Evolutionary conservation across 768 basidiomycete genomes (phyloP).

Genomic region (Russula earlei): DNA sequence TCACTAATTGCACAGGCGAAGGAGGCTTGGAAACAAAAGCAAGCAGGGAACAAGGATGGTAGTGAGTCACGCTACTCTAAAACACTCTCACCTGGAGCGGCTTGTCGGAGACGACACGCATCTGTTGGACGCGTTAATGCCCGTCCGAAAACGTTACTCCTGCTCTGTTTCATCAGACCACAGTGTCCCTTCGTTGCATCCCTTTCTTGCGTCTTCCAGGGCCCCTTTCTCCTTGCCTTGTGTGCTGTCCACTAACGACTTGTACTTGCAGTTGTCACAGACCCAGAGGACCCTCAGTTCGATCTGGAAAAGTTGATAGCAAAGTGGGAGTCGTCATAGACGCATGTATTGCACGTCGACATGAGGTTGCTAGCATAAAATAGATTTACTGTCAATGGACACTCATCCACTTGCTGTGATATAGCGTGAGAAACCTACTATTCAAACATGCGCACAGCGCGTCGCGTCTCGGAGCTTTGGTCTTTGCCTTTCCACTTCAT

Average conservation of each 20-base stretch:
- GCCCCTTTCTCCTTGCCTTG: not conserved
- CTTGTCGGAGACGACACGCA: not conserved
- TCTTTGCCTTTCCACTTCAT: not conserved
- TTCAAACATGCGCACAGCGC: not conserved
- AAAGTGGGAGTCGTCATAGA: constrained; percentile 60
- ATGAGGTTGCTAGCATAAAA: constrained; percentile 12
- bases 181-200: not conserved
- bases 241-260: not conserved
- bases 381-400: constrained; percentile 10
- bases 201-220: not conserved
- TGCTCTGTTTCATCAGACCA: not conserved
- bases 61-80: constrained; percentile 36
- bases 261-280: constrained; percentile 59
- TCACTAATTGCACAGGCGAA: constrained; percentile 77
- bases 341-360: constrained; percentile 4
- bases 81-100: not conserved
- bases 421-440: constrained; percentile 8
- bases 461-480: constrained; percentile 2
- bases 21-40: constrained; percentile 82
- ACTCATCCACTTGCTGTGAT: not conserved
- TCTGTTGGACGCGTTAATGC: not conserved
- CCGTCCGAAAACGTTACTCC: not conserved
- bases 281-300: constrained; percentile 93
- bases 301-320: constrained; percentile 87
- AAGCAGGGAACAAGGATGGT: constrained; percentile 42